Evolutionary conservation across 1,284 basidiomycete species (phyloP).

Genomic region (Fereydounia khargensis): DNA sequence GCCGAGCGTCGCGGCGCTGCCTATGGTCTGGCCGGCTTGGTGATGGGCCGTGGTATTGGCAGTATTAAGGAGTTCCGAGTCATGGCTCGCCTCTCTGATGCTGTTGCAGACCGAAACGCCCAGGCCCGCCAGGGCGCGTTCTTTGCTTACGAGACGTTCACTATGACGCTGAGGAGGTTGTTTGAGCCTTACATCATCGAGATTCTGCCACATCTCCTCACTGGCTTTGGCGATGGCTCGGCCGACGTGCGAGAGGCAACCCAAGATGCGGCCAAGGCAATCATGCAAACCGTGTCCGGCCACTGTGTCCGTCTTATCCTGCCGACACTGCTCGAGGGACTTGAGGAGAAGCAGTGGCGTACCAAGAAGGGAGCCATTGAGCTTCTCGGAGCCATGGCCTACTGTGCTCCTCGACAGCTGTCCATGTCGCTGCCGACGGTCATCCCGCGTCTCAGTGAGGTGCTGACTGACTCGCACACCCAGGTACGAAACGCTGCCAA

Average conservation of each 20-base stretch:
- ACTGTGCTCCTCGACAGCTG: constrained; percentile 91
- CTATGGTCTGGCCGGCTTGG: constrained; percentile 88
- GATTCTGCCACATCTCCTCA: constrained; percentile 80
- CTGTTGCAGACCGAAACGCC: constrained; percentile 79
- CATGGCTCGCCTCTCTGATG: constrained; percentile 71
- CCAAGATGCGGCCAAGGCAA: constrained; percentile 84
- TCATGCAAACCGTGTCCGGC: constrained; percentile 80
- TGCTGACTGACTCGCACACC: constrained; percentile 93
- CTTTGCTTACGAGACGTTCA: constrained; percentile 85
- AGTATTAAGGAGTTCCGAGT: constrained; percentile 81
- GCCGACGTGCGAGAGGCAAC: constrained; percentile 92
- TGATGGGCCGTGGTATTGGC: constrained; percentile 83
- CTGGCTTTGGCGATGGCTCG: constrained; percentile 84
- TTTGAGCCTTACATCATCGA: constrained; percentile 92
- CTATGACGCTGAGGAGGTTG: constrained; percentile 77
- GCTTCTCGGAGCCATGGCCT: constrained; percentile 97
- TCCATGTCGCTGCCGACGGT: constrained; percentile 93
- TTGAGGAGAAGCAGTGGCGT: constrained; percentile 98
- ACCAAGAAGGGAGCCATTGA: constrained; percentile 98
- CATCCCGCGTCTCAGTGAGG: constrained; percentile 89
- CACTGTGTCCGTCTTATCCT: constrained; percentile 81
- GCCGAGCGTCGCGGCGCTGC: constrained; percentile 89
- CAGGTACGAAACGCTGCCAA: constrained; percentile 93
- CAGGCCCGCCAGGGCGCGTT: constrained; percentile 89
- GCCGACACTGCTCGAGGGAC: constrained; percentile 81